These are phyloP conservation scores for Zizania latifolia DNA, from an alignment of 176 grass and related monocot species.

Conservation along the genomic window DNA sequence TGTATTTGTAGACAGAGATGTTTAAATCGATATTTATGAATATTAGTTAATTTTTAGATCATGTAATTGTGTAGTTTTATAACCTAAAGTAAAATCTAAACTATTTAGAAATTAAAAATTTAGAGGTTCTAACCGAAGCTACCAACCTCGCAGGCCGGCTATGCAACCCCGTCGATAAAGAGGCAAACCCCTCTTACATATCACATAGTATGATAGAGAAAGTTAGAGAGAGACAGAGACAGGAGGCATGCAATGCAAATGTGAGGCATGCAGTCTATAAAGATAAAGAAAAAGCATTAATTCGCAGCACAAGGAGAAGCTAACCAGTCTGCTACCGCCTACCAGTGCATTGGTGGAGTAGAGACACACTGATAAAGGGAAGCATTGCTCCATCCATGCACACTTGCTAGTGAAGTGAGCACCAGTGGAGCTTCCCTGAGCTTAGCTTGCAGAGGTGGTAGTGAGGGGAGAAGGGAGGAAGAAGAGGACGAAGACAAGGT, in stretches of 20 bases:
- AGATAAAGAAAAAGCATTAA: constrained; percentile 35
- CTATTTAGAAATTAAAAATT: no score
- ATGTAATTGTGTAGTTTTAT: no score
- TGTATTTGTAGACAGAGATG: no score
- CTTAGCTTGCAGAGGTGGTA: not conserved
- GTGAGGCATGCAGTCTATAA: not conserved
- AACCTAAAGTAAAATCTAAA: no score
- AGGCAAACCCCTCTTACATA: constrained; percentile 30
- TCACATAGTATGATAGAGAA: not conserved
- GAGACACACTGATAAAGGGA: not conserved
- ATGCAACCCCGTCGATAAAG: constrained; percentile 40
- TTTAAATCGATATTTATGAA: no score
- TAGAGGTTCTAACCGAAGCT: no score
- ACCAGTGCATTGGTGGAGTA: not conserved
- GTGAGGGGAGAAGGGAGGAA: not conserved
- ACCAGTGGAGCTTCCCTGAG: not conserved
- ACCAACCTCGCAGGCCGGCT: no score
- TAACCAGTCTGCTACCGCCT: not conserved
- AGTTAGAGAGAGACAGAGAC: not conserved
- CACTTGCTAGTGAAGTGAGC: not conserved
- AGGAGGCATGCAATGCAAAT: not conserved
- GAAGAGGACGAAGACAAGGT: not conserved
- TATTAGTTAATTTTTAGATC: no score
- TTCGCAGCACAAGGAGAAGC: constrained; percentile 6
- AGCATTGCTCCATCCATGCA: no score